Percentiles rank a stretch among this genome's conserved stretches.
Conservation (phyloP, 2,329 filamentous ascomycete species). For the Tolypocladium tundrense region DNA sequence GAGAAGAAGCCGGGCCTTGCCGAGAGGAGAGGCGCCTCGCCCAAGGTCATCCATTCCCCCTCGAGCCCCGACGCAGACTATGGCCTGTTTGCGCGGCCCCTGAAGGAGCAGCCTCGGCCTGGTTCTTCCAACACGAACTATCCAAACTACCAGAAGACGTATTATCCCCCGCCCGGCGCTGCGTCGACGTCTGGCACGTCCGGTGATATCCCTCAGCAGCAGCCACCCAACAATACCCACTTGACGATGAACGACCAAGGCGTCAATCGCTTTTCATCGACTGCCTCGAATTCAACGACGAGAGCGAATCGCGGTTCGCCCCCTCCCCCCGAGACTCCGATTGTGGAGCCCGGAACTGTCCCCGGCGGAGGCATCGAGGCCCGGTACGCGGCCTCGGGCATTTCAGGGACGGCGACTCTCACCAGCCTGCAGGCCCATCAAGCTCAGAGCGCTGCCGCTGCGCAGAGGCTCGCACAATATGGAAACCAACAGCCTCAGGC, state of each 20-base stretch:
- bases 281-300: slow-evolving; percentile 87
- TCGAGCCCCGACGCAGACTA: slow-evolving; percentile 67
- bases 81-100: slow-evolving; percentile 64
- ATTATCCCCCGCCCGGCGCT: slow-evolving; percentile 48
- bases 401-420: slow-evolving; percentile 74
- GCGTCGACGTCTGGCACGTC: slow-evolving; percentile 19
- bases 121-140: slow-evolving; percentile 31
- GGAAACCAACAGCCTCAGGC: slow-evolving; percentile 27
- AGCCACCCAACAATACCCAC: slow-evolving; percentile 11
- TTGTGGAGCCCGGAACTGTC: slow-evolving; percentile 60
- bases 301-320: slow-evolving; percentile 86
- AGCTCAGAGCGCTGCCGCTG: slow-evolving; percentile 64
- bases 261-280: slow-evolving; percentile 61
- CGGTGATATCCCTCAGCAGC: slow-evolving; percentile 16
- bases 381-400: slow-evolving; percentile 82
- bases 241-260: slow-evolving; percentile 29
- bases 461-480: slow-evolving; percentile 75
- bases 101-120: slow-evolving; percentile 31
- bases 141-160: slow-evolving; percentile 44
- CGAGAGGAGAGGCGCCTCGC: slow-evolving; percentile 71
- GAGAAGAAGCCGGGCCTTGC: slow-evolving; percentile 59
- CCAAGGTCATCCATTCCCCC: slow-evolving; percentile 75
- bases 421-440: slow-evolving; percentile 57
- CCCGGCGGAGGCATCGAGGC: slow-evolving; percentile 79
- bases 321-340: slow-evolving; percentile 85